These are phyloP conservation scores for Candida freyschussii DNA, from an alignment of 1,139 yeast species.

Conservation along the genomic window DNA sequence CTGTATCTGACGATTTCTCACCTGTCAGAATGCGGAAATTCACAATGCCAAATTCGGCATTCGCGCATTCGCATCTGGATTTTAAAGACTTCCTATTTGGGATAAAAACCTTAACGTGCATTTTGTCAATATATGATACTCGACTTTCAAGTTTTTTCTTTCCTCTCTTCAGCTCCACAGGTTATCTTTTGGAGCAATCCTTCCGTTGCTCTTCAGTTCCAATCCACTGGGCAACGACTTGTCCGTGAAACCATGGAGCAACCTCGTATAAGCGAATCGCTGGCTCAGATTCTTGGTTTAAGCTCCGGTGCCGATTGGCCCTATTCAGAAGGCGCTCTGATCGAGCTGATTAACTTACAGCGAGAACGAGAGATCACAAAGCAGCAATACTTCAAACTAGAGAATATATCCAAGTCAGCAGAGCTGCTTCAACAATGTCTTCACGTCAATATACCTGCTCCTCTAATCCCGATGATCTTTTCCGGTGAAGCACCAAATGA, in stretches of 20 bases:
- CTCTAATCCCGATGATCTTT: constrained; percentile 63
- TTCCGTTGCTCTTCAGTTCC: too few species aligned
- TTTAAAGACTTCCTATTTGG: too few species aligned
- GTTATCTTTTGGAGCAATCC: too few species aligned
- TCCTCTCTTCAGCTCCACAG: too few species aligned
- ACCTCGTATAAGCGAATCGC: constrained; percentile 19
- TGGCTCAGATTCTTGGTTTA: constrained; percentile 45
- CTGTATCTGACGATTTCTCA: too few species aligned
- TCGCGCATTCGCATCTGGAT: too few species aligned
- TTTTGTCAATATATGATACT: too few species aligned
- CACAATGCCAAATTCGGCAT: too few species aligned
- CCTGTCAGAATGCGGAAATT: too few species aligned
- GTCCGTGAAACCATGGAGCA: not conserved
- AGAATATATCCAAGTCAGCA: constrained; percentile 54
- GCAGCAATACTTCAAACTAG: constrained; percentile 72
- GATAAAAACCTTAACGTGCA: too few species aligned
- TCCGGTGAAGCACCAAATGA: constrained; percentile 20
- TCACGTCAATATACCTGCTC: constrained; percentile 60
- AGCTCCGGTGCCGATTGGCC: constrained; percentile 45
- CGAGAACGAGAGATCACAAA: constrained; percentile 79
- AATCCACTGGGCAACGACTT: too few species aligned
- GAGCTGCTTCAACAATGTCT: constrained; percentile 61
- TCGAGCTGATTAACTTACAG: constrained; percentile 58
- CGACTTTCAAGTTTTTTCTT: too few species aligned
- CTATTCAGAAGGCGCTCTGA: constrained; percentile 55